phyloP scores from a whole-genome alignment of 73 alveolate genomes.

The Effrenium voratum region DNA sequence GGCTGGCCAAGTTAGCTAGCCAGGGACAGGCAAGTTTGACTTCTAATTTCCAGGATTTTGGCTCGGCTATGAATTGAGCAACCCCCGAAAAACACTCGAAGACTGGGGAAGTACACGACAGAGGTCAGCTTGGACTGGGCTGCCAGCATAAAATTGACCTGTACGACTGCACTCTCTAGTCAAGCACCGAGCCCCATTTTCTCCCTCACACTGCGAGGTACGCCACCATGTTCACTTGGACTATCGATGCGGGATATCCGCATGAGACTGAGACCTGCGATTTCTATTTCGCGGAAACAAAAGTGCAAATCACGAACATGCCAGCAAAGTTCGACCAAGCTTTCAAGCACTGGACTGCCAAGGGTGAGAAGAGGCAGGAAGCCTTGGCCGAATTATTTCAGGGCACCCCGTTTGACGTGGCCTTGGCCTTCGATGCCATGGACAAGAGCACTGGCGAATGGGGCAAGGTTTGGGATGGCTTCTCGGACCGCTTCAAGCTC shows the following conservation, averaged over 20 bases:
- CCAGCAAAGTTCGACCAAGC: not conserved
- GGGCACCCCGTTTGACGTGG: not conserved
- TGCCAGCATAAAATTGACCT: no score
- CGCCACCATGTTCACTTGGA: not conserved
- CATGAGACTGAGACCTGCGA: not conserved
- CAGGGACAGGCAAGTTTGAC: no score
- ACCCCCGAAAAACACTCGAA: no score
- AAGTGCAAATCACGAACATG: not conserved
- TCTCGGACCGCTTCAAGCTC: slow-evolving; percentile 26
- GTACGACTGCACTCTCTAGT: no score
- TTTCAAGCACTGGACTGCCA: not conserved
- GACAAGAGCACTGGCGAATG: slow-evolving; percentile 34
- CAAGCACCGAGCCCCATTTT: no score
- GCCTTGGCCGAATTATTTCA: not conserved
- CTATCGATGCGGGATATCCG: slow-evolving; percentile 14
- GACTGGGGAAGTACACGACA: no score
- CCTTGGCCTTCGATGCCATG: slow-evolving; percentile 15
- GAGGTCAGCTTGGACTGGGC: no score
- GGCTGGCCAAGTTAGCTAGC: no score
- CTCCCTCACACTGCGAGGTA: no score
- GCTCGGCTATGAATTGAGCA: no score
- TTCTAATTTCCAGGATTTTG: no score
- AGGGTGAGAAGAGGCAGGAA: not conserved
- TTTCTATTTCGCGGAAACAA: slow-evolving; percentile 26
- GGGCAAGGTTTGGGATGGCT: slow-evolving; percentile 20